phyloP scores from a whole-genome alignment of 140 eudicot species.

The Flaveria floridana region DNA sequence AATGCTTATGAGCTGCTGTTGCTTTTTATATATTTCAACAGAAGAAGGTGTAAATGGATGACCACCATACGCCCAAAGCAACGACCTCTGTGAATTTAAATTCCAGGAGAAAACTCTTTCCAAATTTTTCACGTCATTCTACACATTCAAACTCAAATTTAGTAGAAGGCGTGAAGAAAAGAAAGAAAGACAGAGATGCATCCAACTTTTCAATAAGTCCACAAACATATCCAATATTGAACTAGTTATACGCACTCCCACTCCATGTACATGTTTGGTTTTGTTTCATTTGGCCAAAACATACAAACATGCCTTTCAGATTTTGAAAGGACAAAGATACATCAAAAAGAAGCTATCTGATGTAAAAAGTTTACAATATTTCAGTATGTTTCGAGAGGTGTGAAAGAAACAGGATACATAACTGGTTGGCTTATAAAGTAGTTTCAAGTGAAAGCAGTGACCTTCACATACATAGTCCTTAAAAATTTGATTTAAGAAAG shows the following conservation, averaged over 20 bases:
- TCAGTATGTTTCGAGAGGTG: not conserved
- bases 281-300: not conserved
- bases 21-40: constrained; percentile 50
- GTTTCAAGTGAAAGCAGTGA: not conserved
- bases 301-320: not conserved
- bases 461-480: not conserved
- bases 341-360: not conserved
- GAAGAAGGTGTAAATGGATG: constrained; percentile 76
- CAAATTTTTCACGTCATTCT: constrained; percentile 48
- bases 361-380: not conserved
- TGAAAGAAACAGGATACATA: not conserved
- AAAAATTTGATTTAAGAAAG: not conserved
- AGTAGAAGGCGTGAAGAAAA: constrained; percentile 1
- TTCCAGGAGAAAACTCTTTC: constrained; percentile 44
- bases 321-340: not conserved
- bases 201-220: not conserved
- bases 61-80: constrained; percentile 88
- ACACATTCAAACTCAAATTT: constrained; percentile 15
- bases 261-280: not conserved
- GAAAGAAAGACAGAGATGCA: not conserved
- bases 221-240: not conserved
- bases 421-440: not conserved
- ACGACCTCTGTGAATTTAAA: constrained; percentile 58
- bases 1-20: constrained; percentile 48
- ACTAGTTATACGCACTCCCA: not conserved